phyloP scores from a whole-genome alignment of 768 basidiomycete species.

The Myochromella boudieri region DNA sequence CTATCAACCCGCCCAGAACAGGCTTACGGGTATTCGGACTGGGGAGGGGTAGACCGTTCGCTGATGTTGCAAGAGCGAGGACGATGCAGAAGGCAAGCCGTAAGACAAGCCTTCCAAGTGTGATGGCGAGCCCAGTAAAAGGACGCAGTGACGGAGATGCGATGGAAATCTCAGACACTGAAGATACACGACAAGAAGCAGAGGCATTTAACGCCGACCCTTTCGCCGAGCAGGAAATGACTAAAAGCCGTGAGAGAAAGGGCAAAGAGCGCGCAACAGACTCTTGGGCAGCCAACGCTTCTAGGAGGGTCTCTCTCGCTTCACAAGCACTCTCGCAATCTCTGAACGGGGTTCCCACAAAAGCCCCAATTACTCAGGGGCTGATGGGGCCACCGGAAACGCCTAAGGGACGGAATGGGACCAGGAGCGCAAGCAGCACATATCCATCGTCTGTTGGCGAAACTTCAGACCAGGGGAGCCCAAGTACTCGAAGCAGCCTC shows the following conservation, averaged over 20 bases:
- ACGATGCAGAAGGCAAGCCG: conserved; percentile 40
- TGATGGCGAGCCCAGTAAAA: conserved; percentile 51
- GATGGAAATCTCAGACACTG: conserved; percentile 21
- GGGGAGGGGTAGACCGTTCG: conserved; percentile 12
- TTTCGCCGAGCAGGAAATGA: neutral
- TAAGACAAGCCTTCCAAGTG: conserved; percentile 45
- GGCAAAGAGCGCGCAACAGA: conserved; percentile 28
- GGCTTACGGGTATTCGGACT: conserved; percentile 20
- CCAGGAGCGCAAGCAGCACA: conserved; percentile 41
- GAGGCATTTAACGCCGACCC: conserved; percentile 14
- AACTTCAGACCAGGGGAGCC: conserved; percentile 6
- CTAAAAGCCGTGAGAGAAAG: conserved; percentile 27
- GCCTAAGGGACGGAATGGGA: conserved; percentile 31
- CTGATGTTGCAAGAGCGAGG: conserved; percentile 25
- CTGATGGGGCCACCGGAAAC: conserved; percentile 50
- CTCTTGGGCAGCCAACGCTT: conserved; percentile 36
- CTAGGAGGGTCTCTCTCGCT: conserved; percentile 56
- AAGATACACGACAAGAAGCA: neutral
- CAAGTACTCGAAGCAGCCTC: conserved; percentile 12
- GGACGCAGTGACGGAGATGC: conserved; percentile 23
- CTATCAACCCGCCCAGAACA: conserved; percentile 7
- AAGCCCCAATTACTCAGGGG: conserved; percentile 21
- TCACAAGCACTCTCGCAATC: conserved; percentile 65
- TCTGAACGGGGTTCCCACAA: conserved; percentile 47
- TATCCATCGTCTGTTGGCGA: conserved; percentile 21